Percentiles rank a stretch among this genome's conserved stretches.
These are phyloP conservation scores for Apiospora malaysiana DNA, from an alignment of 2,329 filamentous ascomycete genomes.

Conservation along the genomic window DNA sequence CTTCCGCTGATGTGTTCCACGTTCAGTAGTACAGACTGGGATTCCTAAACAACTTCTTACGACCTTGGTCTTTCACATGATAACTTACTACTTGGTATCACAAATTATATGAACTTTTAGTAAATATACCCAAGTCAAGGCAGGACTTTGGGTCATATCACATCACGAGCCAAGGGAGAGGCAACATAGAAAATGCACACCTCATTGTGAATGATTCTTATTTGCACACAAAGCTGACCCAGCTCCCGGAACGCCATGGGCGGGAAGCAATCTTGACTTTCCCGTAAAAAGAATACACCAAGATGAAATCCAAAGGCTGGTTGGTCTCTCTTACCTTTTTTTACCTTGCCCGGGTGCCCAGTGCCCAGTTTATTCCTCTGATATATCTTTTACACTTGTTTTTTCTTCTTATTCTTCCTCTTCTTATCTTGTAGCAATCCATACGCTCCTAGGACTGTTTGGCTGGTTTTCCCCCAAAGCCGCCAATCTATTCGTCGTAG, in stretches of 20 bases:
- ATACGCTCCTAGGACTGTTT: no score
- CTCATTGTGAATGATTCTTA: neutral
- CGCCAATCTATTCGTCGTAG: slow-evolving; percentile 34
- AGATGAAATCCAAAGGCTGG: neutral
- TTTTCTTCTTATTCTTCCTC: neutral
- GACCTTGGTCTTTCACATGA: no score
- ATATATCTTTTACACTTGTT: slow-evolving; percentile 15
- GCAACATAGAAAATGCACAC: neutral
- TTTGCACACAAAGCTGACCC: slow-evolving; percentile 10
- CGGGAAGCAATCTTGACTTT: neutral
- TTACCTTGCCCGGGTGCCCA: neutral
- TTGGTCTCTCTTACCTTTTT: neutral
- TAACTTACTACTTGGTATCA: no score
- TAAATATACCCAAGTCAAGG: neutral
- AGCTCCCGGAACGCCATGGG: neutral
- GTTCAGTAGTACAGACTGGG: no score
- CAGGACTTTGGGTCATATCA: neutral
- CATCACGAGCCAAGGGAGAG: neutral
- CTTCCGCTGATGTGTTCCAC: no score
- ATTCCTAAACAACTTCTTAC: no score
- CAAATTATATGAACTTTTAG: no score
- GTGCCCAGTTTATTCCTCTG: neutral
- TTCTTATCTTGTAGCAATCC: neutral
- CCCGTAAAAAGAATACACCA: neutral
- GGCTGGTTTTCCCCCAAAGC: neutral